phyloP scores from a whole-genome alignment of 106 monocot species.

The Platanthera guangdongensis region DNA sequence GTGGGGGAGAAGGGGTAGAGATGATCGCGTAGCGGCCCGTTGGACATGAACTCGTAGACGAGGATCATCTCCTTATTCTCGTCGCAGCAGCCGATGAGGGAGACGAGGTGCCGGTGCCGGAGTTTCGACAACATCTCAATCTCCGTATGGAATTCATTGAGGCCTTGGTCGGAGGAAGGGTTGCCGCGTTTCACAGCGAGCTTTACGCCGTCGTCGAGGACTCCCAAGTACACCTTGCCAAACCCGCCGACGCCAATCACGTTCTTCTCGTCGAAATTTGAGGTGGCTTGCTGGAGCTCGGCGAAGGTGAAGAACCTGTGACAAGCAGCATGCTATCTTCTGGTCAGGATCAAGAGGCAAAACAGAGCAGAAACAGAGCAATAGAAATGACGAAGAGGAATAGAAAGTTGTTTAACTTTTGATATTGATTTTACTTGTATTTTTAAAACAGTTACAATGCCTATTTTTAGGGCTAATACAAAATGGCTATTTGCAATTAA shows the following conservation, averaged over 20 bases:
- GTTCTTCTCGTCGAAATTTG: constrained; percentile 47
- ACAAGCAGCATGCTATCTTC: too few relatives aligned
- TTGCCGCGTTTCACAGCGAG: constrained; percentile 61
- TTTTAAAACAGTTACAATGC: too few relatives aligned
- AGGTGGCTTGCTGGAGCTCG: constrained; percentile 40
- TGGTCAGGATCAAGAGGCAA: too few relatives aligned
- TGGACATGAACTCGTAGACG: constrained; percentile 65
- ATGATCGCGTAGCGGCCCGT: constrained; percentile 49
- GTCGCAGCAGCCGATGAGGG: constrained; percentile 66
- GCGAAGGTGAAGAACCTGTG: constrained; percentile 23
- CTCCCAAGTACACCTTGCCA: constrained; percentile 49
- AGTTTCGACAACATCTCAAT: constrained; percentile 68
- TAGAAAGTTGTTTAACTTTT: too few relatives aligned
- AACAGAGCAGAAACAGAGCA: too few relatives aligned
- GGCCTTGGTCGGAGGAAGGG: constrained; percentile 51
- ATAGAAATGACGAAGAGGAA: too few relatives aligned
- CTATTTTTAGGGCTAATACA: too few relatives aligned
- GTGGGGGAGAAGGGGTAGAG: constrained; percentile 20
- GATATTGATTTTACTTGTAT: too few relatives aligned
- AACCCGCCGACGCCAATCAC: constrained; percentile 59
- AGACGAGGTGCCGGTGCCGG: constrained; percentile 62
- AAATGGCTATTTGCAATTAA: too few relatives aligned
- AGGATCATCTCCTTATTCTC: constrained; percentile 65
- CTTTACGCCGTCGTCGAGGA: constrained; percentile 39
- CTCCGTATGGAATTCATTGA: constrained; percentile 71